These are phyloP conservation scores for Trichoderma aggressivum DNA, from an alignment of 2,329 filamentous ascomycete species.

Conservation along the genomic window DNA sequence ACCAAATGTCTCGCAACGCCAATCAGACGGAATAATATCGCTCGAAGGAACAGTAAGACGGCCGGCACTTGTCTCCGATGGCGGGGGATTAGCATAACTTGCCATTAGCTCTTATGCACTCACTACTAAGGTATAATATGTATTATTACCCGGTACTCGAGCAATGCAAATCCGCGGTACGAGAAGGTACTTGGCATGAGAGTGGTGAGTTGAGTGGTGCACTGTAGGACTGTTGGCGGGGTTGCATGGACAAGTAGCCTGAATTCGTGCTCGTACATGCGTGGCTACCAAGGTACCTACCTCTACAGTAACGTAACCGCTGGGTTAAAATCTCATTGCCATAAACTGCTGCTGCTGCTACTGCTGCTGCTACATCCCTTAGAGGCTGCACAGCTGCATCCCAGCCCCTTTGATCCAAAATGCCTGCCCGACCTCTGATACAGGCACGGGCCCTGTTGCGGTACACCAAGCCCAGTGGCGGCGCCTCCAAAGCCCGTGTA, in stretches of 20 bases:
- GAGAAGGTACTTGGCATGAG: background rate
- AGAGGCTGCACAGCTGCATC: background rate
- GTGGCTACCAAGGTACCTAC: background rate
- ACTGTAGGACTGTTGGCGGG: background rate
- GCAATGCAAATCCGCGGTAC: background rate
- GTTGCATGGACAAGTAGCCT: background rate
- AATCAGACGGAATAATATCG: background rate
- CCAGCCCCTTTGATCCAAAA: background rate
- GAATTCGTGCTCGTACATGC: background rate
- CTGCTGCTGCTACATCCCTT: background rate
- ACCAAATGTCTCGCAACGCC: background rate
- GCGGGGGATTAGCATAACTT: background rate
- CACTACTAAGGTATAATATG: too few species aligned
- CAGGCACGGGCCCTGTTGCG: slow-evolving; percentile 1
- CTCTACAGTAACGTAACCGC: too few species aligned
- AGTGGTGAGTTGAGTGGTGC: too few species aligned
- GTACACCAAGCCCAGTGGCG: background rate
- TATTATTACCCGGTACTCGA: too few species aligned
- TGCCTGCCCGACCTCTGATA: slow-evolving; percentile 2
- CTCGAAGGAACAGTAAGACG: background rate
- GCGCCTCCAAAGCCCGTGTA: background rate
- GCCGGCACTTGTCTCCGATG: background rate
- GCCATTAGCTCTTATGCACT: background rate
- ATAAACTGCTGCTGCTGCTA: background rate
- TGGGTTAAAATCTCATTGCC: background rate